Evolutionary conservation across 257 asterid genomes (phyloP).

Genomic region (Solanum neorickii): DNA sequence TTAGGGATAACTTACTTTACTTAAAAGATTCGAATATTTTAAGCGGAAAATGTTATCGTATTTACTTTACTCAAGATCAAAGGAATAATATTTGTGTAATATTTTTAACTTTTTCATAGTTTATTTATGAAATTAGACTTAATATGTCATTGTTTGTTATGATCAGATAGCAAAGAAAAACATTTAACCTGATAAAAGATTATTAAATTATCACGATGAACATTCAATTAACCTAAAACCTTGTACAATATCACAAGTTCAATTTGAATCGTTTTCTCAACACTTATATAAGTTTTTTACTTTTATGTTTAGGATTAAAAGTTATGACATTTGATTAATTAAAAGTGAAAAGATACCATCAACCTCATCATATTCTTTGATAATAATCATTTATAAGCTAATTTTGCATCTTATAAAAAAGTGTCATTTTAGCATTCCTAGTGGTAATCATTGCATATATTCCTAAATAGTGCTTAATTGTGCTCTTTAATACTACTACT

Average conservation of each 20-base stretch:
- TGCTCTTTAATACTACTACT: not conserved
- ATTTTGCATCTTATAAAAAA: not conserved
- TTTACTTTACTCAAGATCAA: not conserved
- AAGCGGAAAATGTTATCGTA: too few species aligned
- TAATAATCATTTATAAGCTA: not conserved
- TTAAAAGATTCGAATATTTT: too few species aligned
- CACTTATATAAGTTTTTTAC: not conserved
- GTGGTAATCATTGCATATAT: slow-evolving; percentile 2
- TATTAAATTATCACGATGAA: not conserved
- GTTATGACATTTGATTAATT: not conserved
- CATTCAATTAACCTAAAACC: not conserved
- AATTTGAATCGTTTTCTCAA: not conserved
- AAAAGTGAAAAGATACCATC: not conserved
- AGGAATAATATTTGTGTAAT: not conserved
- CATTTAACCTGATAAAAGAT: not conserved
- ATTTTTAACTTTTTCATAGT: not conserved
- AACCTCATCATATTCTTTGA: not conserved
- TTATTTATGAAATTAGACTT: not conserved
- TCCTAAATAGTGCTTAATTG: not conserved
- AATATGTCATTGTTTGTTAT: not conserved
- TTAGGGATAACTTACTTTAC: not conserved
- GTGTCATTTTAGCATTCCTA: not conserved
- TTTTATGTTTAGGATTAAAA: not conserved
- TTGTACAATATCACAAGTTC: not conserved
- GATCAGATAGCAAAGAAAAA: not conserved